Base-by-base conservation (phyloP, 2,329 filamentous ascomycete genomes). In the Pezicula neosporulosa region DNA sequence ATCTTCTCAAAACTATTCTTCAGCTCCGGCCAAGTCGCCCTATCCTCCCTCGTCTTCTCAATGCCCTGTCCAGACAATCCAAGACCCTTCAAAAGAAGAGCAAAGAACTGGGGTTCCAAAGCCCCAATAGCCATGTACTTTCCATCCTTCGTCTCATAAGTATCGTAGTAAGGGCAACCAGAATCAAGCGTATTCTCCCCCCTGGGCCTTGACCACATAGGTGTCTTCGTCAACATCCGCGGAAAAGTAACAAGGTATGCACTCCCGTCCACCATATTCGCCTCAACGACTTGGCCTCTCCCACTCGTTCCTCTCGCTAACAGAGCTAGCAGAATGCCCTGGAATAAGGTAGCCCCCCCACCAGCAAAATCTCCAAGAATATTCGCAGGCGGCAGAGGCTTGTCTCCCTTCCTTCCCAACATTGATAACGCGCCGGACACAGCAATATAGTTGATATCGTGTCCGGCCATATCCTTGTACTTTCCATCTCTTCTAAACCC, bases 381-480 rank as follows among this genome's bases (percentile, higher is more conserved):
- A 63, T 97, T 97, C 6, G 76, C 82, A 0, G 94, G 94, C 16
- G 92, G 80, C 55, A 87, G 85, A 1, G 93, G 93, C 57, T 82
- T 84, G 64, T 86, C 81, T 15, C 77, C 79, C 27, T 74, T 73
- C 1, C 87, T 76, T 1, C 93, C 93, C 3, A 97, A 80, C 70
- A 96, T 76, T 0, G 80, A 78, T 27, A 97, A 72, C 1, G 88
- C 86, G 0, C 93, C 93, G 0, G 87, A 88, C 0, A 96, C 89
- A 45, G 92, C 90, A 39, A 97, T 86, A 70, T 97, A 97, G 66
- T 97, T 97, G 68, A 97, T 96, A 67, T 97, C 92, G 66, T 97
- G 92, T 42, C 92, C 92, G 0, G 92, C 91, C 92, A 96, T 97
- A 63, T 80, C 72, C 44, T 81, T 82, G 71, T 96, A 97, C 62